A percentile compares a stretch with the other conserved stretches of the same genome.
These are phyloP conservation scores for Malassezia vespertilionis DNA, from an alignment of 1,284 basidiomycete species.

Conservation along the genomic window DNA sequence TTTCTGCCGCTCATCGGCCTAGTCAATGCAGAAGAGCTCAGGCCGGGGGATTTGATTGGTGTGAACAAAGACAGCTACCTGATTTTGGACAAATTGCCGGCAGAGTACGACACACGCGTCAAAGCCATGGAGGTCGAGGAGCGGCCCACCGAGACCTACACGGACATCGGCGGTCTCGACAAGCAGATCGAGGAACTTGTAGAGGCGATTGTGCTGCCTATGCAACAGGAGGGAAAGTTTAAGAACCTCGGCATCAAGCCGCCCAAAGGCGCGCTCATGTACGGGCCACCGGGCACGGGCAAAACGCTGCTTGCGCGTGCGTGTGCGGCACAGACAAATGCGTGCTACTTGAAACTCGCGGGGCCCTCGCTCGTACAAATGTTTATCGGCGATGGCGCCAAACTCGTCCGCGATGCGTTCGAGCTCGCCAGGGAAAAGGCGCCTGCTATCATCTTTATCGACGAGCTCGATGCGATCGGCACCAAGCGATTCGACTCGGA, in stretches of 20 bases:
- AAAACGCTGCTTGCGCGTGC: slow-evolving; percentile 93
- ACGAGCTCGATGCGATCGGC: slow-evolving; percentile 96
- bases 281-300: slow-evolving; percentile 77
- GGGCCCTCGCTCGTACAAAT: slow-evolving; percentile 68
- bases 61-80: slow-evolving; percentile 99
- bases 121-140: slow-evolving; percentile 90
- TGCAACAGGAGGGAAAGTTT: slow-evolving; percentile 71
- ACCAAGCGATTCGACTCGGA: slow-evolving; percentile 98
- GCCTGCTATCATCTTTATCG: slow-evolving; percentile 97
- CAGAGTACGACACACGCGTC: slow-evolving; percentile 66
- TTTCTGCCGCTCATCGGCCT: slow-evolving; percentile 96
- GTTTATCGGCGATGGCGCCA: slow-evolving; percentile 94
- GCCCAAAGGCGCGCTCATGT: slow-evolving; percentile 69
- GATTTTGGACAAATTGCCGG: slow-evolving; percentile 73
- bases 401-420: slow-evolving; percentile 93
- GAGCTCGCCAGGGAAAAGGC: slow-evolving; percentile 93
- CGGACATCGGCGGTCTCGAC: slow-evolving; percentile 66
- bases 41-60: slow-evolving; percentile 86
- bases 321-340: slow-evolving; percentile 69
- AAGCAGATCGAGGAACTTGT: slow-evolving; percentile 73
- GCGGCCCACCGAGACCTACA: slow-evolving; percentile 65
- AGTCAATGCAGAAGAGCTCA: slow-evolving; percentile 77
- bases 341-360: slow-evolving; percentile 68
- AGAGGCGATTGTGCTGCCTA: slow-evolving; percentile 67
- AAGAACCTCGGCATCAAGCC: slow-evolving; percentile 69